These are phyloP conservation scores for Calamus simplicifolius DNA, from an alignment of 176 grass and related monocot genomes.

Conservation along the genomic window DNA sequence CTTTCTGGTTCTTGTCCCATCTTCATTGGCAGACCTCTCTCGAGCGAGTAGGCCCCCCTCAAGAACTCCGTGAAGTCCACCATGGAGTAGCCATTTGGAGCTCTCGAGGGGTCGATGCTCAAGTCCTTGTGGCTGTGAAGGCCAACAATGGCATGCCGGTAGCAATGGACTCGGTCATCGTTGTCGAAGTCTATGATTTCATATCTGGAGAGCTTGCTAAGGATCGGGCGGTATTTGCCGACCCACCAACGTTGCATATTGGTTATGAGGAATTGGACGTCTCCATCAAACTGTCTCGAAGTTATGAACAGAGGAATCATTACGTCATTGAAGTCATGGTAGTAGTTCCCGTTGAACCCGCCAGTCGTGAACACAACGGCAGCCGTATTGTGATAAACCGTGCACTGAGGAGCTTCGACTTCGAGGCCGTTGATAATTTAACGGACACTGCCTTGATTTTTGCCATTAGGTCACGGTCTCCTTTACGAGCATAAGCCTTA, in stretches of 20 bases:
- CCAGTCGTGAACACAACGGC: constrained; percentile 56
- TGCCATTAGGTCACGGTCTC: constrained; percentile 5
- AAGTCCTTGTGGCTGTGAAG: no score
- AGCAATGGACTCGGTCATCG: no score
- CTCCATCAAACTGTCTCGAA: constrained; percentile 38
- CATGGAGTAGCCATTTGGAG: no score
- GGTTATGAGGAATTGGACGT: constrained; percentile 45
- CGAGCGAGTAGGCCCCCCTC: no score
- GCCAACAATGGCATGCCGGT: no score
- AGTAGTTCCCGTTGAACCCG: constrained; percentile 60
- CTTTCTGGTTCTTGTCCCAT: no score
- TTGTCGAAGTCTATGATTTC: constrained; percentile 43
- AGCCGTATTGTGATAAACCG: constrained; percentile 26
- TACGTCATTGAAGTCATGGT: constrained; percentile 70
- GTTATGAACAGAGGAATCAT: constrained; percentile 71
- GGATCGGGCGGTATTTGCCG: constrained; percentile 44
- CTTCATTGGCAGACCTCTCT: no score
- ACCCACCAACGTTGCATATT: constrained; percentile 69
- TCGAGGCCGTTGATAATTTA: constrained; percentile 22
- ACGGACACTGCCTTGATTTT: constrained; percentile 29
- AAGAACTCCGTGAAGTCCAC: no score
- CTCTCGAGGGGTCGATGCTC: no score
- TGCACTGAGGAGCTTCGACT: constrained; percentile 33
- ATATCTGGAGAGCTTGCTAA: constrained; percentile 39
- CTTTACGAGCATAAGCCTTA: constrained; percentile 46